phyloP scores from a whole-genome alignment of 139 green algal species.

The Chlamydomonas incerta region DNA sequence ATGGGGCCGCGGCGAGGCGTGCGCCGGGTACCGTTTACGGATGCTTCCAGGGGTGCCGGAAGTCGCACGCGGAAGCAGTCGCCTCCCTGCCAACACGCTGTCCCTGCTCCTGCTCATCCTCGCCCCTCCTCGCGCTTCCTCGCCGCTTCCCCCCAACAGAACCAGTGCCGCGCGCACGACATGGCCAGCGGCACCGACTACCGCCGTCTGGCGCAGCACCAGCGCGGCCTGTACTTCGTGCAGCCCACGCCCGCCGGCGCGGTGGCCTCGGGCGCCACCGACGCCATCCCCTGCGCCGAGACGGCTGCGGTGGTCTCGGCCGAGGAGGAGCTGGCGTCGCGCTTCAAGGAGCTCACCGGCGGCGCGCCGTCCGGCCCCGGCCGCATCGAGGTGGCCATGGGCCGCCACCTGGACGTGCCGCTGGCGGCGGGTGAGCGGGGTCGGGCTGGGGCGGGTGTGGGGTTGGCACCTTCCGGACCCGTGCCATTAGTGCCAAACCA shows the following conservation, averaged over 20 bases:
- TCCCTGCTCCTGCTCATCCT: too few species aligned
- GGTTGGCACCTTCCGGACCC: too few species aligned
- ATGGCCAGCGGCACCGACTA: conserved; percentile 92
- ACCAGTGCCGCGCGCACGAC: conserved; percentile 87
- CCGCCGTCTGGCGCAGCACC: conserved; percentile 80
- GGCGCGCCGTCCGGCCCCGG: neutral
- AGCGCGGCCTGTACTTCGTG: conserved; percentile 87
- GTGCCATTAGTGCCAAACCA: too few species aligned
- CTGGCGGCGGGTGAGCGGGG: conserved; percentile 60
- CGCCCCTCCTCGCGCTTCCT: neutral
- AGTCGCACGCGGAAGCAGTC: too few species aligned
- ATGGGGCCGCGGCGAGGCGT: too few species aligned
- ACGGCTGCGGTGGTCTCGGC: neutral
- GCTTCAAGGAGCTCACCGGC: conserved; percentile 67
- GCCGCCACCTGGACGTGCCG: conserved; percentile 77
- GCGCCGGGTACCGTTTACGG: too few species aligned
- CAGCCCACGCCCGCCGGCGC: neutral
- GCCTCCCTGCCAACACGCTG: too few species aligned
- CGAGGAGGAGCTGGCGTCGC: conserved; percentile 48
- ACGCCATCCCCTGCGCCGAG: too few species aligned
- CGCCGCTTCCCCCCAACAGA: conserved; percentile 52
- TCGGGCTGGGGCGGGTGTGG: too few species aligned
- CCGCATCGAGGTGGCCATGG: conserved; percentile 85
- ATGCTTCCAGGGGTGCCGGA: too few species aligned
- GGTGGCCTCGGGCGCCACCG: neutral